Evolutionary conservation across 441 rosid species (phyloP).

Genomic region (Monsonia emarginata): DNA sequence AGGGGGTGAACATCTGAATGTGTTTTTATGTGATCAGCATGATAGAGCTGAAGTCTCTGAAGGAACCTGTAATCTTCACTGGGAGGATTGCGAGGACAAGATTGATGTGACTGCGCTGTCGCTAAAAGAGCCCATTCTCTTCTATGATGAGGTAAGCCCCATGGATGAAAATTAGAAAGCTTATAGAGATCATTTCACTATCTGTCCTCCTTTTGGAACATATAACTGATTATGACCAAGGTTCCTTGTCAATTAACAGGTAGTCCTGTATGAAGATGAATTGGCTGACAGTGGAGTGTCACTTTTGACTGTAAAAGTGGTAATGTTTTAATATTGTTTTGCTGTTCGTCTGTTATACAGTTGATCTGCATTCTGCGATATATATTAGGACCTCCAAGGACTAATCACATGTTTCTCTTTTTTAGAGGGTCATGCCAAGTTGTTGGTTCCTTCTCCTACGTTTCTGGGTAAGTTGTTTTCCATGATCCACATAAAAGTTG

Average conservation of each 20-base stretch:
- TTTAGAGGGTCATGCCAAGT: conserved; percentile 94
- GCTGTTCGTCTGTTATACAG: neutral
- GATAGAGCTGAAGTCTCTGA: conserved; percentile 21
- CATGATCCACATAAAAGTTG: neutral
- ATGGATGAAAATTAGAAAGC: neutral
- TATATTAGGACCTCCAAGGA: conserved; percentile 3
- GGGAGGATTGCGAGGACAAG: conserved; percentile 73
- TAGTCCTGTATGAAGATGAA: conserved; percentile 90
- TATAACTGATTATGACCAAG: conserved; percentile 14
- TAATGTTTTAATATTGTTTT: conserved; percentile 30
- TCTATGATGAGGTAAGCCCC: conserved; percentile 70
- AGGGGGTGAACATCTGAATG: neutral
- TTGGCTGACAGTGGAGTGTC: conserved; percentile 93
- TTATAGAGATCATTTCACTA: neutral
- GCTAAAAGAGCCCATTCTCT: conserved; percentile 89
- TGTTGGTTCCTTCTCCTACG: conserved; percentile 93
- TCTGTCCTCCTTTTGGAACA: conserved; percentile 10
- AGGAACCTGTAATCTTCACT: conserved; percentile 29
- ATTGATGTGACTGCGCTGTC: conserved; percentile 66
- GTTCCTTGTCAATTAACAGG: conserved; percentile 35
- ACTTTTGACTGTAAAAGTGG: conserved; percentile 93
- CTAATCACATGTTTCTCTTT: conserved; percentile 21
- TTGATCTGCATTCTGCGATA: conserved; percentile 3
- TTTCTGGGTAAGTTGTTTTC: conserved; percentile 62
- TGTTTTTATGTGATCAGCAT: conserved; percentile 26